Evolutionary conservation across 208 protist genomes (phyloP), one percentile per base, ranked within the genome.

Genomic region (Naegleria lovaniensis): DNA sequence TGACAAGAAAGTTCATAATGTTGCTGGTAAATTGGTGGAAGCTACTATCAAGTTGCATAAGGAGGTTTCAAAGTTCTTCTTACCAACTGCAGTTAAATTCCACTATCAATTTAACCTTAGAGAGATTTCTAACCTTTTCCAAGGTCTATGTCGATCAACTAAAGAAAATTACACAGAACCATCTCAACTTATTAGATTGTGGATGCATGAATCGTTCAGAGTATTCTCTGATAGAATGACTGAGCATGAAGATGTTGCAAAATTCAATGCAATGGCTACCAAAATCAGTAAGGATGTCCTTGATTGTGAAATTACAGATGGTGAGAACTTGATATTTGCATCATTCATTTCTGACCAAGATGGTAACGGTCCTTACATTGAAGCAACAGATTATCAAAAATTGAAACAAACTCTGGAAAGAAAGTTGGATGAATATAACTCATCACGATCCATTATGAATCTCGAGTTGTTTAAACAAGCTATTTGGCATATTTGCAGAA

Each of bases 91-190:
- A 58, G 95, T 99, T 91, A 99, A 99, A 93, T 99, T 99, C 95
- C 98, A 99, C 93, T 99, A 99, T 94, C 95, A 98, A 91, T 99
- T 99, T 97, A 99, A 99, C 94, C 97, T 99, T 94, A 94, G 98
- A 48, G 98, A 99, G 91, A 96, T 99, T 92, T 97, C 97, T 91
- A 98, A 98, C 93, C 96, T 99, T 83, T 98, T 99, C 91, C 97
- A 98, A 92, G 97, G 97, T 84, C 92, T 98, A 48, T 97, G 96
- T 91, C 97, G 85, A 5, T 95, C 96, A 51, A 95, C 95, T 92
- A 93, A 93, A n/a, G 97, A 97, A 91, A 88, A 96, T 15, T 96
- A 98, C 93, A 96, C 94, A 11, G 96, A 92, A 38, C 93, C 93
- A 76, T 76, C 96, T 59, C 92, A 96, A 76, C 92, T 99, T 55